Evolutionary conservation across 495 filamentous ascomycete genomes (phyloP).

Genomic region (Trichoderma reesei): DNA sequence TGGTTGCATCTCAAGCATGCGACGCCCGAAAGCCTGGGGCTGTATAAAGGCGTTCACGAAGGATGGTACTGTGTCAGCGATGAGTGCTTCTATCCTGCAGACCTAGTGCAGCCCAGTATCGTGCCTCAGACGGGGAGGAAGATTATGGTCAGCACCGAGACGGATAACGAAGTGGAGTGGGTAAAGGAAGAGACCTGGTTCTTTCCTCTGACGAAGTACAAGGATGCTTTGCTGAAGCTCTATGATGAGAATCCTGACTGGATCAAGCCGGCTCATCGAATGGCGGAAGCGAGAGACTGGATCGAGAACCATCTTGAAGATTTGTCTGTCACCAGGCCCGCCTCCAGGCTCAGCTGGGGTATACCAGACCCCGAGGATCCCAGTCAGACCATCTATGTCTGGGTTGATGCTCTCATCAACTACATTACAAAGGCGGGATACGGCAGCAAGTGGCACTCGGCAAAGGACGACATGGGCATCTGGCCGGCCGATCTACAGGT

Average conservation of each 20-base stretch:
- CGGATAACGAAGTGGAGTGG: constrained; percentile 88
- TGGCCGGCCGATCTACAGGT: constrained; percentile 94
- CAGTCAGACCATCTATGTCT: constrained; percentile 91
- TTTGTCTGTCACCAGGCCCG: constrained; percentile 79
- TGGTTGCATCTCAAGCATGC: constrained; percentile 59
- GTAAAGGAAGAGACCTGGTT: constrained; percentile 90
- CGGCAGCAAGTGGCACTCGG: constrained; percentile 32
- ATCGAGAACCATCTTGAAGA: constrained; percentile 68
- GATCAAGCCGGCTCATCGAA: constrained; percentile 56
- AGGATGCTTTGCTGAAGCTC: constrained; percentile 62
- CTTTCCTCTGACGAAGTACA: constrained; percentile 78
- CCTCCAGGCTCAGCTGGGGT: constrained; percentile 73
- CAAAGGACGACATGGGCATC: constrained; percentile 45
- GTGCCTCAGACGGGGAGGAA: constrained; percentile 75
- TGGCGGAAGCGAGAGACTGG: constrained; percentile 56
- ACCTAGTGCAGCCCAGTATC: constrained; percentile 58
- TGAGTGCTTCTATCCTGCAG: constrained; percentile 86
- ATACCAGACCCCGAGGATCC: constrained; percentile 79
- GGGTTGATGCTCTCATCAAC: constrained; percentile 92
- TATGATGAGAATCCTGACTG: constrained; percentile 65
- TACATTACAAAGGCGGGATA: constrained; percentile 85
- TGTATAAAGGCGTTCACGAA: constrained; percentile 78
- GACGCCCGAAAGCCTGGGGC: constrained; percentile 53
- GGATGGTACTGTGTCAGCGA: constrained; percentile 97
- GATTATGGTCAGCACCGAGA: constrained; percentile 76